Evolutionary conservation across 1,284 basidiomycete genomes (phyloP).

Genomic region (Trichosporon faecale): DNA sequence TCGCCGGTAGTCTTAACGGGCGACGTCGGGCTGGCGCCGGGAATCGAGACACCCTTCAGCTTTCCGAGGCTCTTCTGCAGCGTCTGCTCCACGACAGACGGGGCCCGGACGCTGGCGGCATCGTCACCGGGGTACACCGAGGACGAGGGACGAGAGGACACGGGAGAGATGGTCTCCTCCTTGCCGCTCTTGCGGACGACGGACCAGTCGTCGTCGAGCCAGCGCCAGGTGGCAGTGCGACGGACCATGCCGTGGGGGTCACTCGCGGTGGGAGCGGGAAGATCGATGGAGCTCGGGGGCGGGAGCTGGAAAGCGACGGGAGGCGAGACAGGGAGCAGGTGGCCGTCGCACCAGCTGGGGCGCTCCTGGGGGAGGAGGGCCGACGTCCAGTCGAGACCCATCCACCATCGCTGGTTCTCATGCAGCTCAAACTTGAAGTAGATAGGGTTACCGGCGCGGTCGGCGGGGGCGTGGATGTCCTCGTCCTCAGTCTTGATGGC

Average conservation of each 20-base stretch:
- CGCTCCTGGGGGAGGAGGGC: constrained; percentile 85
- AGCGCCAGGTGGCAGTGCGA: constrained; percentile 73
- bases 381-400: constrained; percentile 76
- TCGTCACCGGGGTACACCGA: constrained; percentile 17
- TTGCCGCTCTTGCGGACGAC: constrained; percentile 49
- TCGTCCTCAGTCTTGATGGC: constrained; percentile 27
- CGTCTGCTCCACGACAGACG: constrained; percentile 51
- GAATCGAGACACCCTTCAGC: constrained; percentile 34
- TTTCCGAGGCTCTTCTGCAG: constrained; percentile 52
- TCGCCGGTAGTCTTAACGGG: constrained; percentile 23
- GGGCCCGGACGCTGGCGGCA: constrained; percentile 26
- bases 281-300: constrained; percentile 54
- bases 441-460: constrained; percentile 46
- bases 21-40: constrained; percentile 24
- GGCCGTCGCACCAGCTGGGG: constrained; percentile 68
- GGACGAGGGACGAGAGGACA: constrained; percentile 23
- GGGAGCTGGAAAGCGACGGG: constrained; percentile 52
- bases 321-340: constrained; percentile 58
- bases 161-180: constrained; percentile 11
- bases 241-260: constrained; percentile 55
- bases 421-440: constrained; percentile 83
- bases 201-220: constrained; percentile 84
- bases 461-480: constrained; percentile 26
- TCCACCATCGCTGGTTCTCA: constrained; percentile 90
- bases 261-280: constrained; percentile 40